phyloP scores from a whole-genome alignment of 257 asterid genomes.

The Lycium ferocissimum region DNA sequence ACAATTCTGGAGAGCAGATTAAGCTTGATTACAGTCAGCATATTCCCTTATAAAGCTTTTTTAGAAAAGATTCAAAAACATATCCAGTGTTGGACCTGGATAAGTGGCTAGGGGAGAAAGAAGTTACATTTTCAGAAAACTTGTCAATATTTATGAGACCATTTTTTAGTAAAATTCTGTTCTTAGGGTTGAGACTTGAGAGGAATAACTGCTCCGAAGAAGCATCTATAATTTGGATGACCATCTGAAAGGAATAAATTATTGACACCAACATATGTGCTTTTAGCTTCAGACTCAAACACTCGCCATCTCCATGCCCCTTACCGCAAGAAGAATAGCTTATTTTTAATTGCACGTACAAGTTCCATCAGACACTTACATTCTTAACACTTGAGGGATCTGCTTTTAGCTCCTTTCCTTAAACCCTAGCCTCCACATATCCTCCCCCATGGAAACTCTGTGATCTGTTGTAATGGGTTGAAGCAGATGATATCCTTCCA shows the following conservation, averaged over 20 bases:
- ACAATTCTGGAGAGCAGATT: not conserved
- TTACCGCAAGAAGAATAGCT: not conserved
- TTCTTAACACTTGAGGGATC: not conserved
- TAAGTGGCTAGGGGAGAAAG: not conserved
- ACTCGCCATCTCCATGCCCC: not conserved
- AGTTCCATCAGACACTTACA: not conserved
- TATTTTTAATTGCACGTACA: not conserved
- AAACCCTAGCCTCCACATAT: not conserved
- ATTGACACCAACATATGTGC: slow-evolving; percentile 1
- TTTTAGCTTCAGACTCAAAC: not conserved
- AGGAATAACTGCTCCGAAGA: slow-evolving; percentile 1
- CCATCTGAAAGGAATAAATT: not conserved
- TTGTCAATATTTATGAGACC: not conserved
- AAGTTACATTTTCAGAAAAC: not conserved
- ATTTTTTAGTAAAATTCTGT: not conserved
- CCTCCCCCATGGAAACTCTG: slow-evolving; percentile 10
- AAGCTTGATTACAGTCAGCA: slow-evolving; percentile 21
- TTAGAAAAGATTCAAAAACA: not conserved
- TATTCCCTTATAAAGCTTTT: not conserved
- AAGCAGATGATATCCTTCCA: not conserved
- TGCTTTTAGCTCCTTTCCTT: not conserved
- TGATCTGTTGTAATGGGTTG: not conserved
- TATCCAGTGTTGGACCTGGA: not conserved
- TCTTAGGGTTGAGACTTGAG: not conserved
- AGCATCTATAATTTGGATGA: slow-evolving; percentile 12